phyloP scores from a whole-genome alignment of 202 grass and related monocot genomes.

The Zoysia matrella region DNA sequence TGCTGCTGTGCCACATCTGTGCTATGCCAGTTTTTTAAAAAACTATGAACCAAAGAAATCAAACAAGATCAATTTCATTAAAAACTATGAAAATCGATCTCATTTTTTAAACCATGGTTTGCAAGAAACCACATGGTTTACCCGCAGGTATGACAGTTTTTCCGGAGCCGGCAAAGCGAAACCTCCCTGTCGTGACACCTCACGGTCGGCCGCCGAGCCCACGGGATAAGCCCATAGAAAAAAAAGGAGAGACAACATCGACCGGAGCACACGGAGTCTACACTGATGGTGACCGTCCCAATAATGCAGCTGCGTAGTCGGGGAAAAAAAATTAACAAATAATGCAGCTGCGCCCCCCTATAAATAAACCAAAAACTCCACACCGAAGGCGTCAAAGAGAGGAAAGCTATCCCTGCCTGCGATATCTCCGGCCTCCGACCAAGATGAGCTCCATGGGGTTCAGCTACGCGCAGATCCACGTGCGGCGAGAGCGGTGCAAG shows the following conservation, averaged over 20 bases:
- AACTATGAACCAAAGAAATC: too few relatives aligned
- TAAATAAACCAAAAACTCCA: slow-evolving; percentile 28
- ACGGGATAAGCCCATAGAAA: slow-evolving; percentile 22
- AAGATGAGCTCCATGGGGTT: slow-evolving; percentile 63
- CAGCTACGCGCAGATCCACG: slow-evolving; percentile 63
- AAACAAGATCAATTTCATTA: too few relatives aligned
- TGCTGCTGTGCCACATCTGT: too few relatives aligned
- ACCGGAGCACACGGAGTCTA: slow-evolving; percentile 2
- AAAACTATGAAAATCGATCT: too few relatives aligned
- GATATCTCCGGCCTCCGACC: background rate
- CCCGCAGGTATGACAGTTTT: slow-evolving; percentile 13
- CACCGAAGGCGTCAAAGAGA: background rate
- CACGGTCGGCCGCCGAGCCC: background rate
- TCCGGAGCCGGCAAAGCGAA: slow-evolving; percentile 10
- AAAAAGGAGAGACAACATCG: background rate
- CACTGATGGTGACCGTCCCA: background rate
- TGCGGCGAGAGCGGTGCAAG: slow-evolving; percentile 47
- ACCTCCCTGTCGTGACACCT: background rate
- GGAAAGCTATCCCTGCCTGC: background rate
- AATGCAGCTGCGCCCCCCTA: background rate
- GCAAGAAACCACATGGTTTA: background rate
- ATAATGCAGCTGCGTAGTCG: slow-evolving; percentile 18
- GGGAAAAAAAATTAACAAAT: too few relatives aligned
- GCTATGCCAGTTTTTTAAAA: too few relatives aligned
- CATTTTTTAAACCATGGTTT: too few relatives aligned